These are phyloP conservation scores for Hylodesmum podocarpum DNA, from an alignment of 306 rosid genomes.

Conservation along the genomic window DNA sequence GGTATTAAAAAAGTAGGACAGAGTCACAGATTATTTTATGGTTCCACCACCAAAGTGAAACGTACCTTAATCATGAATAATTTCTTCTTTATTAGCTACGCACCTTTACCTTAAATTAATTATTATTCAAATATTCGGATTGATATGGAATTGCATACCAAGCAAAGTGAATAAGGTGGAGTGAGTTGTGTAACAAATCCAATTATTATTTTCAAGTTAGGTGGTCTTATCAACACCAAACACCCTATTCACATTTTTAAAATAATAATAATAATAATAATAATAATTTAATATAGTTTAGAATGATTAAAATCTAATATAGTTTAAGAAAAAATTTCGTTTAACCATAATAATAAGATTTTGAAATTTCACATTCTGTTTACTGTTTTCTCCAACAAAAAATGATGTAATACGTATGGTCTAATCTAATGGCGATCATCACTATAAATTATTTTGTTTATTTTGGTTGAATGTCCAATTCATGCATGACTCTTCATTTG, in stretches of 20 bases:
- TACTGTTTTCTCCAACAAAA: conserved; percentile 15
- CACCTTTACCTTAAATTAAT: conserved; percentile 28
- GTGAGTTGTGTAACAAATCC: conserved; percentile 41
- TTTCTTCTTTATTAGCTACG: conserved; percentile 11
- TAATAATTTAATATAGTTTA: not conserved
- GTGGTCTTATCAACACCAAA: conserved; percentile 59
- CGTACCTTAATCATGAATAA: not conserved
- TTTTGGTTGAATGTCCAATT: conserved; percentile 36
- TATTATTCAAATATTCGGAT: conserved; percentile 21
- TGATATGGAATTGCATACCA: conserved; percentile 41
- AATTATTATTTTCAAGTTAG: conserved; percentile 38
- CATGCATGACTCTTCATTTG: conserved; percentile 20
- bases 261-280: not conserved
- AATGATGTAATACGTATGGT: not conserved
- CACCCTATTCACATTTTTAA: not conserved
- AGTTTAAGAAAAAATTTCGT: too few species aligned
- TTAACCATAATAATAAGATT: not conserved
- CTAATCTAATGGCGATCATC: not conserved
- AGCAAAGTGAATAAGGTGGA: conserved; percentile 55
- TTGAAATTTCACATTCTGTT: not conserved
- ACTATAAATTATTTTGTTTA: conserved; percentile 15
- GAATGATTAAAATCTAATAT: too few species aligned
- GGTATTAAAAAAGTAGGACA: conserved; percentile 8
- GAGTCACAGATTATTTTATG: not conserved
- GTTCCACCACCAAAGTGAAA: conserved; percentile 13